Base-by-base conservation (phyloP, 2,329 filamentous ascomycete species). In the Cordyceps tenuipes region DNA sequence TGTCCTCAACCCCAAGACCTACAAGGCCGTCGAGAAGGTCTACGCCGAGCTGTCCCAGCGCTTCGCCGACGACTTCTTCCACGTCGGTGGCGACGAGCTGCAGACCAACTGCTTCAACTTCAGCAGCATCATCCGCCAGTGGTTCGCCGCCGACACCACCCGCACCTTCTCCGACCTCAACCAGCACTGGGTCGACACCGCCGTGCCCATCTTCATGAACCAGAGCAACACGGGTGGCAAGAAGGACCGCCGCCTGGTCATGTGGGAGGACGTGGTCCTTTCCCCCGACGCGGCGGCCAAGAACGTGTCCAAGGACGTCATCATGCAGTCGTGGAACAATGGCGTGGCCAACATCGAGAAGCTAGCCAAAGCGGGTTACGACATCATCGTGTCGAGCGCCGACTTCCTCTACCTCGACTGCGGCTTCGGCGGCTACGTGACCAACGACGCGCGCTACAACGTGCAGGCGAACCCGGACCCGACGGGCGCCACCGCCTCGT, bases 341-440 rank as follows among this genome's bases (percentile, higher is more conserved):
- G 80, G 79, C 2, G 66, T 79, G 5, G 68, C 68, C 17, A 79
- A 82, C 69, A 79, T 83, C 67, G 68, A 72, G 59, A 81, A 80
- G 61, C 73, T 82, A 21, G 79, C 79, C 9, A 68, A 69, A 2
- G 65, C 70, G 17, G 81, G 81, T 56, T 81, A 79, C 70, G 77
- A 80, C 61, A 77, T 82, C 46, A 77, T 83, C 34, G 80, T 83
- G n/a, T 82, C 80, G 3, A 79, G 77, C 2, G 70, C 78, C 2
- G 79, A 82, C 67, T 83, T 81, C 66, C 65, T 83, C 60, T 83
- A 83, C 66, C 76, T 83, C 19, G 80, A 83, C 70, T 83, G 81
- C 65, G 81, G 80, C 56, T 75, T 71, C 62, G 81, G 80, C 26
- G 81, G 80, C 61, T 81, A 75, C 66, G 73, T 82, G 21, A 72